phyloP scores from a whole-genome alignment of 2,329 filamentous ascomycete species.

The Xylariomycetidae sp. region DNA sequence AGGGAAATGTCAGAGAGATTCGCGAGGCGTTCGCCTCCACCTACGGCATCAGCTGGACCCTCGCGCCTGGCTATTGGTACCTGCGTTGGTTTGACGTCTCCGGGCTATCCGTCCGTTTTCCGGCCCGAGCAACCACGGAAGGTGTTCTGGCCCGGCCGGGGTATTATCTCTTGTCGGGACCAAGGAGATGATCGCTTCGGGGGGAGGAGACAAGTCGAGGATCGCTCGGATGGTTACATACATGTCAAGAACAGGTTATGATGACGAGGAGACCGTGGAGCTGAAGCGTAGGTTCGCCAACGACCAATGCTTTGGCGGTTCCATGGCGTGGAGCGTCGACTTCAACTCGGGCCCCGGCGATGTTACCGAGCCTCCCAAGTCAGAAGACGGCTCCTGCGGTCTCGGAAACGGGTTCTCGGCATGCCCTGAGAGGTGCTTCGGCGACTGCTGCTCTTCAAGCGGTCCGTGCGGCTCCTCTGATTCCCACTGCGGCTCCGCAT shows the following conservation, averaged over 20 bases:
- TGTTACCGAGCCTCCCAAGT: neutral
- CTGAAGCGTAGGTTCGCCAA: slow-evolving; percentile 24
- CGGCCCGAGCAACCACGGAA: slow-evolving; percentile 20
- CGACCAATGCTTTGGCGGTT: slow-evolving; percentile 26
- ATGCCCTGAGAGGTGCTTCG: neutral
- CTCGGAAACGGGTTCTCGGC: neutral
- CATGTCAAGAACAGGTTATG: too few relatives aligned
- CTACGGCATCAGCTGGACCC: slow-evolving; percentile 37
- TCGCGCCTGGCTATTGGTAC: slow-evolving; percentile 34
- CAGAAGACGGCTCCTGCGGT: neutral
- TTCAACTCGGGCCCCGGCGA: slow-evolving; percentile 8
- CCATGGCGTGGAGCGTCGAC: slow-evolving; percentile 28
- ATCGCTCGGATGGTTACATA: too few relatives aligned
- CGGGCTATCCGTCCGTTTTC: slow-evolving; percentile 19
- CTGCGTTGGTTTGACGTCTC: slow-evolving; percentile 32
- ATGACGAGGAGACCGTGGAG: slow-evolving; percentile 21
- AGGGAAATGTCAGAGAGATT: slow-evolving; percentile 32
- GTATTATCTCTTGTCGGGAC: slow-evolving; percentile 29
- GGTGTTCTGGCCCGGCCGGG: slow-evolving; percentile 24
- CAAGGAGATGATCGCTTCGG: slow-evolving; percentile 24
- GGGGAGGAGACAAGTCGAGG: too few relatives aligned
- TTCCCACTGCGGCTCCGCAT: neutral
- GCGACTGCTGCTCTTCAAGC: neutral
- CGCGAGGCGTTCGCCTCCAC: slow-evolving; percentile 26
- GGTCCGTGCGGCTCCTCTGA: neutral